phyloP scores from a whole-genome alignment of 2,329 filamentous ascomycete species.

The Exophiala bonariae region DNA sequence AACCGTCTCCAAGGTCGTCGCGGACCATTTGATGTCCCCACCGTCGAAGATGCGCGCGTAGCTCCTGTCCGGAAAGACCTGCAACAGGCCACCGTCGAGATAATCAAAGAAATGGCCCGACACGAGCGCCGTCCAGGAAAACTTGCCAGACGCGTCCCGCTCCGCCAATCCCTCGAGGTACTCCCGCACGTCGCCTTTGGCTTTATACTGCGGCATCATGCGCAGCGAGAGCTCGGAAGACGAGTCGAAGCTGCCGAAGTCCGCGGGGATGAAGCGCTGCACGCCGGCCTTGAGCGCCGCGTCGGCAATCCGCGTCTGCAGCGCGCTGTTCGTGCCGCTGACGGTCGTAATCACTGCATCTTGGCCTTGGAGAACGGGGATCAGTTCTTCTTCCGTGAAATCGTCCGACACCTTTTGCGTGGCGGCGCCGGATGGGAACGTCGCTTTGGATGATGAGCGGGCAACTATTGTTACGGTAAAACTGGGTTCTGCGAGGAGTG shows the following conservation, averaged over 20 bases:
- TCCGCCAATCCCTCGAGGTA: slow-evolving; percentile 16
- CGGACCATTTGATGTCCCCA: slow-evolving; percentile 7
- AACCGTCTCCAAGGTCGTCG: slow-evolving; percentile 8
- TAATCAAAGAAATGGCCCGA: slow-evolving; percentile 17
- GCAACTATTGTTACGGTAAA: slow-evolving; percentile 9
- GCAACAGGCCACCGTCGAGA: slow-evolving; percentile 6
- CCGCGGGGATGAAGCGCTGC: slow-evolving; percentile 15
- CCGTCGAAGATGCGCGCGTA: slow-evolving; percentile 9
- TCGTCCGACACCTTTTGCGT: slow-evolving; percentile 3
- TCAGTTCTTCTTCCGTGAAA: slow-evolving; percentile 6
- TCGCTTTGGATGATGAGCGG: slow-evolving; percentile 8
- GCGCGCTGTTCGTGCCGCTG: slow-evolving; percentile 4
- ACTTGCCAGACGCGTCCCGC: background rate
- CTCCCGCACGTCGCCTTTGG: slow-evolving; percentile 32
- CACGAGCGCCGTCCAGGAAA: slow-evolving; percentile 12
- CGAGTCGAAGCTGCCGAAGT: slow-evolving; percentile 15
- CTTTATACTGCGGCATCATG: slow-evolving; percentile 32
- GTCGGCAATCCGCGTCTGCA: slow-evolving; percentile 8
- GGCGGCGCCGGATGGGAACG: slow-evolving; percentile 5
- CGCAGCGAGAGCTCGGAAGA: slow-evolving; percentile 18
- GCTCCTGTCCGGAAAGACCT: background rate
- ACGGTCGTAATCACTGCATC: slow-evolving; percentile 13
- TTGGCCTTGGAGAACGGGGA: slow-evolving; percentile 6
- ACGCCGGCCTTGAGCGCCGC: slow-evolving; percentile 13
- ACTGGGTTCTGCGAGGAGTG: slow-evolving; percentile 1